Percentiles rank a stretch among this genome's conserved stretches.
These are phyloP conservation scores for Larix kaempferi DNA, from an alignment of 75 land plant genomes.

Conservation along the genomic window DNA sequence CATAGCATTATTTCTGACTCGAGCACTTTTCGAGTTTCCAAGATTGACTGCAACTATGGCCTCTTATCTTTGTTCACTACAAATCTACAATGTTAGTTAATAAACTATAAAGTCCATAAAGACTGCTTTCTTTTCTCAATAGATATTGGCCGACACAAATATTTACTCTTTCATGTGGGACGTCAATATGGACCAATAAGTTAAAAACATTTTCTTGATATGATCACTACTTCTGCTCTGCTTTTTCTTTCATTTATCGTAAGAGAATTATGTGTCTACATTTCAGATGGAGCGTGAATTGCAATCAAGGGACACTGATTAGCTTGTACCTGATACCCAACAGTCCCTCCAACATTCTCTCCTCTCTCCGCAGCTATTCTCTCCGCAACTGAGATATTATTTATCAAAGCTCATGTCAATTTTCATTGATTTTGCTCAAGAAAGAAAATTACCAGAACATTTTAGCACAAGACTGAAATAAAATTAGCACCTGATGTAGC, in stretches of 20 bases:
- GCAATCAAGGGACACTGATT: too few species aligned
- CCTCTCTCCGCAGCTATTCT: conserved; percentile 91
- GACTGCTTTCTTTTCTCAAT: too few species aligned
- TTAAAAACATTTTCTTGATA: not conserved
- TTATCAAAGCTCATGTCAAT: conserved; percentile 4
- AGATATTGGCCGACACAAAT: too few species aligned
- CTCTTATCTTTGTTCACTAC: too few species aligned
- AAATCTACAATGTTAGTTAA: too few species aligned
- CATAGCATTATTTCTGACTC: too few species aligned
- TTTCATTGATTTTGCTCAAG: not conserved
- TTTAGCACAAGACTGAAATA: not conserved
- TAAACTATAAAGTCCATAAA: too few species aligned
- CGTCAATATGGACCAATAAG: not conserved
- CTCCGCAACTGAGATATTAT: conserved; percentile 68
- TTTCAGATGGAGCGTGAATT: too few species aligned
- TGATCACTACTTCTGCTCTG: not conserved
- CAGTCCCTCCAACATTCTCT: conserved; percentile 76
- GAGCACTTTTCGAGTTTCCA: too few species aligned
- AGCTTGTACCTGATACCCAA: conserved; percentile 83
- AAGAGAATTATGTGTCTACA: not conserved
- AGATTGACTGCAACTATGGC: too few species aligned
- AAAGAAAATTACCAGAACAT: not conserved
- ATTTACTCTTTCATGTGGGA: not conserved
- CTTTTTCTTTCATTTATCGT: not conserved
- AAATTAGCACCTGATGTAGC: conserved; percentile 77